A percentile compares a stretch with the other conserved stretches of the same genome.
Evolutionary conservation across 202 grass and related monocot species (phyloP).

Genomic region (Brachypodium distachyon): DNA sequence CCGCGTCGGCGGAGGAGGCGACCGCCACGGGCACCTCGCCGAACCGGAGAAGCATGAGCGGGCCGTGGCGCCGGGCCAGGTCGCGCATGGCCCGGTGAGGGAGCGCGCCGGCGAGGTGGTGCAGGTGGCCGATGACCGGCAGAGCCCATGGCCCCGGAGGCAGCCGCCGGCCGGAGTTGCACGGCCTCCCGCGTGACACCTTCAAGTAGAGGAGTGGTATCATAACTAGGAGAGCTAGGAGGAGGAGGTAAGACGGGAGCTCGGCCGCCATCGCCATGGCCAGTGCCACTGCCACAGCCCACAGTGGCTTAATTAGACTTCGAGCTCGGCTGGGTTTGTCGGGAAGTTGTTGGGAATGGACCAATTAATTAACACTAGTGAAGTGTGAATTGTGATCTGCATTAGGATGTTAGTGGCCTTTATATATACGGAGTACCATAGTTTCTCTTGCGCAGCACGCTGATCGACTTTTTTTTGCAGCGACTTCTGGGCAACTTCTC

Average conservation of each 20-base stretch:
- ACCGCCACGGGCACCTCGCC: conserved; percentile 34
- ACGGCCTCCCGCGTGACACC: neutral
- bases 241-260: neutral
- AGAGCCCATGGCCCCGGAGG: conserved; percentile 24
- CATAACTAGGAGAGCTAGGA: neutral
- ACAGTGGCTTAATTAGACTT: no score
- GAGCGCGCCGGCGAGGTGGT: conserved; percentile 19
- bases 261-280: neutral
- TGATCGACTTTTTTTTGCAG: no score
- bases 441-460: no score
- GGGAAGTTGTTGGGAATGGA: no score
- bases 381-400: no score
- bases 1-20: conserved; percentile 32
- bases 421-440: no score
- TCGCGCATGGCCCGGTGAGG: conserved; percentile 36
- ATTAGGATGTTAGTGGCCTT: no score
- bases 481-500: no score
- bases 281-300: no score
- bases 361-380: no score
- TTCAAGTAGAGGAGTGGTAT: neutral
- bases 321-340: no score
- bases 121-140: conserved; percentile 32
- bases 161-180: neutral
- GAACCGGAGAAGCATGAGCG: conserved; percentile 47
- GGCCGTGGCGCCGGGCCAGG: conserved; percentile 29